These are phyloP conservation scores for Aspergillus sp. DNA, from an alignment of 2,329 filamentous ascomycete genomes.

Conservation along the genomic window DNA sequence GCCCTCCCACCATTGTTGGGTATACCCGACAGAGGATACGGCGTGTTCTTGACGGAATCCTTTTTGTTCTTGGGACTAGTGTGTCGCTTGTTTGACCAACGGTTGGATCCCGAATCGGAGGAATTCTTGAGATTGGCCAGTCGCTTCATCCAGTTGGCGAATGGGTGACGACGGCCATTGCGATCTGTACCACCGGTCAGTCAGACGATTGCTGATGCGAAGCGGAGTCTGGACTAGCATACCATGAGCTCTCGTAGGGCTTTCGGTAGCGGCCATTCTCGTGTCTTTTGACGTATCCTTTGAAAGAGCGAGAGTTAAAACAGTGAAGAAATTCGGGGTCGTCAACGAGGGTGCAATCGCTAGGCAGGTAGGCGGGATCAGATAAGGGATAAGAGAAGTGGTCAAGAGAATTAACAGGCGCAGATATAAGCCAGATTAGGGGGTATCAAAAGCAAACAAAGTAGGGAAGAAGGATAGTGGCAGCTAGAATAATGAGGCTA, in stretches of 20 bases:
- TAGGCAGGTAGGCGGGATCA: too few relatives aligned
- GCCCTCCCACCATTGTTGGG: constrained; percentile 33
- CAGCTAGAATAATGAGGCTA: too few relatives aligned
- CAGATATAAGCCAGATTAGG: too few relatives aligned
- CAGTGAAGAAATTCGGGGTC: too few relatives aligned
- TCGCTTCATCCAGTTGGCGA: constrained; percentile 89
- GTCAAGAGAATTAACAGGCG: too few relatives aligned
- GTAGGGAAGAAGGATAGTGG: too few relatives aligned
- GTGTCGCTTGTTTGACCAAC: constrained; percentile 32
- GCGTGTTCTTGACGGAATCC: constrained; percentile 62
- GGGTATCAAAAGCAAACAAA: too few relatives aligned
- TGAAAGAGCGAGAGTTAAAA: too few relatives aligned
- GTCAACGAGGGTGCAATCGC: too few relatives aligned
- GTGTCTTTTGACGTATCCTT: neutral
- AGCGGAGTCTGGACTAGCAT: constrained; percentile 10
- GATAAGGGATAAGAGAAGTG: too few relatives aligned
- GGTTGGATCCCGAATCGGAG: constrained; percentile 42
- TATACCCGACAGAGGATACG: constrained; percentile 76
- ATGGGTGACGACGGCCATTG: constrained; percentile 68
- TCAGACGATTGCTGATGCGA: constrained; percentile 2
- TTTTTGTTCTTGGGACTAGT: constrained; percentile 44
- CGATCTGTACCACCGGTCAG: constrained; percentile 46
- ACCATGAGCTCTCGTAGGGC: constrained; percentile 38
- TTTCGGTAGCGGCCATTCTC: constrained; percentile 25
- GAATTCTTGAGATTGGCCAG: constrained; percentile 76